Evolutionary conservation across 2,329 filamentous ascomycete species (phyloP), one percentile per base, ranked within the genome.

Genomic region (Ophiostoma montium): DNA sequence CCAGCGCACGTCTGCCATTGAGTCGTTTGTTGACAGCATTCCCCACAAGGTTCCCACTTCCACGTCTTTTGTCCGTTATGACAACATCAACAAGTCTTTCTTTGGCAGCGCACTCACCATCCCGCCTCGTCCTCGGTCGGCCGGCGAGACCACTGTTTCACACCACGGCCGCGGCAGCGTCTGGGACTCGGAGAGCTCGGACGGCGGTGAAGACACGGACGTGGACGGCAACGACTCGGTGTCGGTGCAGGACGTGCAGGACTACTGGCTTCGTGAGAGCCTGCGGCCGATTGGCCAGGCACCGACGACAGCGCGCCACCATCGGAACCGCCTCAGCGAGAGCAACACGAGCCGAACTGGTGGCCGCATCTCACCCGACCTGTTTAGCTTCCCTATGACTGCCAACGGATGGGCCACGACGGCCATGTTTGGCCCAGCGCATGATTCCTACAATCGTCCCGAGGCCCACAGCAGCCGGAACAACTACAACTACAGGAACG

Each of bases 221-320:
- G 67, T 63, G 8, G 63, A 64, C 18, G 66, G 69, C 15, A 65
- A 63, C n/a, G 65, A 68, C 27, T 75, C 72, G 2, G 63, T 69
- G 1, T 75, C 71, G 1, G 74, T 69, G 52, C 66, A 44, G 16
- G 76, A 79, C 48, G 74, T 69, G 52, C 66, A 44, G 16, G 76
- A 79, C 48, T 74, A 75, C 21, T 80, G 75, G 75, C 68, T 79
- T 62, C 69, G 68, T 7, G 73, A 76, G 58, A 73, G 72, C 48
- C 60, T 67, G 31, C 71, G 71, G 43, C 67, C 70, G 1, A 59
- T 60, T 0, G 57, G 58, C 8, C 52, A 56, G n/a, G 52, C 46
- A 1, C 53, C 60, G 1, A 45, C 43, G 1, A 16, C 35, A 5
- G 19, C 41, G 3, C 35, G 39, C 6, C 43, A 45, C 16, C 32